Base-by-base conservation (phyloP, 2,329 filamentous ascomycete genomes). In the Lachnellula suecica region DNA sequence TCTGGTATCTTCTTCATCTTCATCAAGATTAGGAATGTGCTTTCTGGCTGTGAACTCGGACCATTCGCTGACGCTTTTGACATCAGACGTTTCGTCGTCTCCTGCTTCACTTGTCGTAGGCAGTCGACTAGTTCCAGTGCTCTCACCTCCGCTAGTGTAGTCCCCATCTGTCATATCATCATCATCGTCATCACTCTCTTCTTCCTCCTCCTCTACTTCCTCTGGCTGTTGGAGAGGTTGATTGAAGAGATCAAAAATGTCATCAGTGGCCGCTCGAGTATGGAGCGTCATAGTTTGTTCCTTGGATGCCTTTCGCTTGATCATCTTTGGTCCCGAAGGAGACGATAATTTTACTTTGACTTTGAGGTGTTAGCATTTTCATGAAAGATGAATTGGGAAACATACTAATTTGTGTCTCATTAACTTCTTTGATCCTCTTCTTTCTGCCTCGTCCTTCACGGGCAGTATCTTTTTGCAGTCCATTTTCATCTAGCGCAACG, bases 241-340 rank as follows among this genome's bases (percentile, higher is more conserved):
- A 65, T 94, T 97, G 72, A 97, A 99, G 44, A 99, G 90, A 52
- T 91, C 91, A 65, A 97, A 97, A 47, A 99, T 97, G 62, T 99
- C 94, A 62, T 97, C 92, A 57, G 93, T 97, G 4, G 94, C 94
- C 59, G 94, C 93, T 63, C 84, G 89, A 11, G 94, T 99, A 67
- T 97, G 91, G 59, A 99, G 83, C 1, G 94, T 99, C 92, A 99
- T 97, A 2, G 94, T 99, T n/a, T 92, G 89, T 70, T 97, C 93
- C 31, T 77, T 73, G 10, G 78, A 79, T 2, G 71, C 59, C 61
- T 70, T 62, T 62, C 85, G 85, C 68, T 88, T 94, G 59, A 86
- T 88, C 50, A 93, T 79, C 70, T 95, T 97, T 4, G 84, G 85
- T n/a, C 85, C 83, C 0, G 89, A 89, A 0, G 92, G 93, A 2